A percentile compares a stretch with the other conserved stretches of the same genome.
Evolutionary conservation across 1,139 yeast species (phyloP).

Genomic region (Kurtzmaniella quercitrusa): DNA sequence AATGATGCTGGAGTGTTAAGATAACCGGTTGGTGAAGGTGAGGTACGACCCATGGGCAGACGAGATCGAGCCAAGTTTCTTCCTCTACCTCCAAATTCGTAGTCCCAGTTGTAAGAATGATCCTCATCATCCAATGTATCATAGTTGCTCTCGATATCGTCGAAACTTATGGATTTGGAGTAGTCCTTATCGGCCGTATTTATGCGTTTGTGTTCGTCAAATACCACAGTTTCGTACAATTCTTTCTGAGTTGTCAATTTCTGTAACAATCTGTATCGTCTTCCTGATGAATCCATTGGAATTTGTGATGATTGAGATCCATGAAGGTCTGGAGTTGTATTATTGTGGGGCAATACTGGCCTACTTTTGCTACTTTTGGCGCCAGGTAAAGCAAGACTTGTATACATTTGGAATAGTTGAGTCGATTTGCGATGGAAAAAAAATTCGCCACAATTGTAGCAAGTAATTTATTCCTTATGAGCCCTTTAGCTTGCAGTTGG

Average conservation of each 20-base stretch:
- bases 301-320: neutral
- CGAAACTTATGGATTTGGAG: neutral
- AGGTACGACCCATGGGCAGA: slow-evolving; percentile 10
- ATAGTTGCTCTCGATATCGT: slow-evolving; percentile 12
- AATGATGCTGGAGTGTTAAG: slow-evolving; percentile 2
- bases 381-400: neutral
- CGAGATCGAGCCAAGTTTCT: slow-evolving; percentile 17
- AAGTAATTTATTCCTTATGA: neutral
- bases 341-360: slow-evolving; percentile 1
- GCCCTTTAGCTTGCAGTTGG: too few relatives aligned
- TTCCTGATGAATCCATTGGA: neutral
- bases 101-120: slow-evolving; percentile 4
- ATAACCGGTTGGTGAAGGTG: slow-evolving; percentile 15
- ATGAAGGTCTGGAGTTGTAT: slow-evolving; percentile 1
- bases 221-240: neutral
- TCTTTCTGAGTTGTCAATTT: neutral
- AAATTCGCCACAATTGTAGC: neutral
- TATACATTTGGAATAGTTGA: neutral
- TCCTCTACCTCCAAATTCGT: slow-evolving; percentile 10
- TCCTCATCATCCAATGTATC: slow-evolving; percentile 13
- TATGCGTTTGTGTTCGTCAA: neutral
- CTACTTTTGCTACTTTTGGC: neutral
- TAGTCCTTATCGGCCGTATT: slow-evolving; percentile 1
- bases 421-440: neutral
- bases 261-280: neutral